phyloP scores from a whole-genome alignment of 1,284 basidiomycete genomes.

The Cutaneotrichosporon daszewskae region DNA sequence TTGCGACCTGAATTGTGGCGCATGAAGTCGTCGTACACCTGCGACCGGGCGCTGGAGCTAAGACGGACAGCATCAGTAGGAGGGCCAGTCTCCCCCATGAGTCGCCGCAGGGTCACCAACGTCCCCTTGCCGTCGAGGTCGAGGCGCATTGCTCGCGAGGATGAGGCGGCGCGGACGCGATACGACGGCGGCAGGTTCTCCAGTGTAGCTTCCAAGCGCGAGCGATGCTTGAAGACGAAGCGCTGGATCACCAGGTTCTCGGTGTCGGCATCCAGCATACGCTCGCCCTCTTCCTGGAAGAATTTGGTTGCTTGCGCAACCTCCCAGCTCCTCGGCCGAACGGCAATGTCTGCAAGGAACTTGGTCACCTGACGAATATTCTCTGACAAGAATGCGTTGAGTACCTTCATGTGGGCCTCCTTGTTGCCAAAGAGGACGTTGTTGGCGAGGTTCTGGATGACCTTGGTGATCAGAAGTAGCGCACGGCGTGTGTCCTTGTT shows the following conservation, averaged over 20 bases:
- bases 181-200: conserved; percentile 28
- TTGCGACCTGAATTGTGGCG: conserved; percentile 59
- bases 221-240: conserved; percentile 33
- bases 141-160: conserved; percentile 36
- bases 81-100: conserved; percentile 69
- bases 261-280: conserved; percentile 30
- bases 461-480: conserved; percentile 77
- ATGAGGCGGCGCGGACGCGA: conserved; percentile 14
- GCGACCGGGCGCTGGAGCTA: conserved; percentile 52
- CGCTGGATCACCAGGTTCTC: conserved; percentile 39
- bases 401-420: conserved; percentile 65
- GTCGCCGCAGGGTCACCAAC: conserved; percentile 67
- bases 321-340: conserved; percentile 34
- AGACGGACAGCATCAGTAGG: conserved; percentile 62
- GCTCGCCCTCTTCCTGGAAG: conserved; percentile 33
- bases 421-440: conserved; percentile 88
- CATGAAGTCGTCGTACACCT: conserved; percentile 57
- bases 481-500: conserved; percentile 61
- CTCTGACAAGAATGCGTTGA: conserved; percentile 70
- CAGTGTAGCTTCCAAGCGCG: conserved; percentile 28
- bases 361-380: conserved; percentile 75
- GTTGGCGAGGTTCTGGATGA: conserved; percentile 87
- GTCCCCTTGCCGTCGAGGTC: conserved; percentile 63
- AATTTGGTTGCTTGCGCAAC: conserved; percentile 29
- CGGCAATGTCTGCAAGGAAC: conserved; percentile 74